These are phyloP conservation scores for Penicillium vulpinum DNA, from an alignment of 2,329 filamentous ascomycete species.

Conservation along the genomic window DNA sequence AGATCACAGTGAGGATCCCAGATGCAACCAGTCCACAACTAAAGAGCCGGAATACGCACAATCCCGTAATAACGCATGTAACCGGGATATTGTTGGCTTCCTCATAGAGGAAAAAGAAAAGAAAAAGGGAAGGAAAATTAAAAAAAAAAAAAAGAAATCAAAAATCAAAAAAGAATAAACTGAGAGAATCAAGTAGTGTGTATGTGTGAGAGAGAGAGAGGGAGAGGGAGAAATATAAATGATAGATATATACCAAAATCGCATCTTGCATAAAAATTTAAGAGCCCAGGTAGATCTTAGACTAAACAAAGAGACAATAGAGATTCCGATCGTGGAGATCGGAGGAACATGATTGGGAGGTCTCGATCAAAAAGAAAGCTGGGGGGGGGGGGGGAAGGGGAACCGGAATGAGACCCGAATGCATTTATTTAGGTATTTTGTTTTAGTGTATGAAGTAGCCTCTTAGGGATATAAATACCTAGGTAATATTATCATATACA, in stretches of 20 bases:
- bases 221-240: background rate
- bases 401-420: background rate
- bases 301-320: background rate
- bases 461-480: too few relatives aligned
- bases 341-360: background rate
- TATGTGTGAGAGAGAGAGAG: too few relatives aligned
- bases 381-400: background rate
- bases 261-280: background rate
- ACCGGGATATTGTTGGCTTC: background rate
- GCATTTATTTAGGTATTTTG: background rate
- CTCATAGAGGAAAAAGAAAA: background rate
- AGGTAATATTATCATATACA: too few relatives aligned
- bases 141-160: too few relatives aligned
- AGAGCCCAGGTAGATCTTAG: background rate
- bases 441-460: background rate
- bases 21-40: background rate
- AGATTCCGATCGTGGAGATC: background rate
- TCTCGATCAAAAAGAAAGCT: background rate
- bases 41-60: background rate
- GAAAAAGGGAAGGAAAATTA: background rate
- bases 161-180: too few relatives aligned
- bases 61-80: slow-evolving; percentile 1
- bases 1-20: slow-evolving; percentile 2
- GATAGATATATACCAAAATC: background rate
- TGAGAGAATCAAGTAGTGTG: background rate